Conservation (phyloP, 2,329 filamentous ascomycete genomes). For the Venturia effusa region DNA sequence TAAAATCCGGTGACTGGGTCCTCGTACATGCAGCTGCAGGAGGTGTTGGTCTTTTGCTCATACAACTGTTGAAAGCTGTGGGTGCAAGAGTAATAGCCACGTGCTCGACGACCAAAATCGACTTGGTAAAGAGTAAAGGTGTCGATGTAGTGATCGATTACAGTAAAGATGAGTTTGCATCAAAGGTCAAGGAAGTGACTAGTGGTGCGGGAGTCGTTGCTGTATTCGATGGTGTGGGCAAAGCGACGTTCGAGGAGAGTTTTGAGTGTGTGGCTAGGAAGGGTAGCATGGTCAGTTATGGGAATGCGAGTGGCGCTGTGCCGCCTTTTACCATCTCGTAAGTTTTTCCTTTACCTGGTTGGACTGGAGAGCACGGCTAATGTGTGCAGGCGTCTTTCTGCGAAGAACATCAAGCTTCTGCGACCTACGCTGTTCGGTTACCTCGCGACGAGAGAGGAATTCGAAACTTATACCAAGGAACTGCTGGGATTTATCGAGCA, state of each 20-base stretch:
- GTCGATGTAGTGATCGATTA: conserved; percentile 67
- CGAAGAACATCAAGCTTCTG: conserved; percentile 68
- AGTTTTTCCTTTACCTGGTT: conserved; percentile 24
- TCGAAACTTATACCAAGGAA: conserved; percentile 58
- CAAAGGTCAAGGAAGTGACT: conserved; percentile 59
- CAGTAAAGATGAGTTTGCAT: conserved; percentile 44
- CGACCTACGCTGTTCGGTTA: conserved; percentile 67
- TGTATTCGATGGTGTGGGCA: conserved; percentile 80
- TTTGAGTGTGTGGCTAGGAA: conserved; percentile 65
- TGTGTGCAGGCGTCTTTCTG: conserved; percentile 41
- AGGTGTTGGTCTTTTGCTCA: conserved; percentile 65
- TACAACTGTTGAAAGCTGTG: conserved; percentile 60
- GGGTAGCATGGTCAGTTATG: conserved; percentile 68
- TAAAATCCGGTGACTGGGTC: conserved; percentile 68
- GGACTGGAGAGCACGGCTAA: neutral
- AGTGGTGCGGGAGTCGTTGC: conserved; percentile 61
- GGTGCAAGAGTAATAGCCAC: conserved; percentile 74
- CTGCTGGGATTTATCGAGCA: conserved; percentile 61
- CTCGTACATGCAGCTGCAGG: conserved; percentile 80
- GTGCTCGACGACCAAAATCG: conserved; percentile 60
- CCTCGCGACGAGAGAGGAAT: conserved; percentile 56
- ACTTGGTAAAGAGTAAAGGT: conserved; percentile 57
- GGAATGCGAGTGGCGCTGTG: conserved; percentile 71
- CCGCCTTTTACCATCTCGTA: conserved; percentile 53
- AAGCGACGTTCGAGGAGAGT: conserved; percentile 70